These are phyloP conservation scores for Fraxinus velutina DNA, from an alignment of 305 asterid genomes.

Conservation along the genomic window DNA sequence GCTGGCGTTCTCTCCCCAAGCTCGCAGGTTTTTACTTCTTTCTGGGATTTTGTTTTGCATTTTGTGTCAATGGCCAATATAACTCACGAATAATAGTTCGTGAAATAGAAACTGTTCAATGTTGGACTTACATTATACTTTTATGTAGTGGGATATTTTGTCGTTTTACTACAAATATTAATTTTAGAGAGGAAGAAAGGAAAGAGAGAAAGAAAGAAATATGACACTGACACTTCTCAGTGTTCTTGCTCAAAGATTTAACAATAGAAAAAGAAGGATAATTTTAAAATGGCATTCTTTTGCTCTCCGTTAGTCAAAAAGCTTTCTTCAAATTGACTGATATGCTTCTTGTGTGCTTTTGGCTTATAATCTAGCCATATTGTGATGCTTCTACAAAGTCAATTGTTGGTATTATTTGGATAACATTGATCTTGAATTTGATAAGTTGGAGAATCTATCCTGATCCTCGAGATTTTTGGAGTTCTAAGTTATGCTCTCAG, in stretches of 20 bases:
- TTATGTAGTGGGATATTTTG: background rate
- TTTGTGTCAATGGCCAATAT: background rate
- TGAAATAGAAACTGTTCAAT: background rate
- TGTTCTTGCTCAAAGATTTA: background rate
- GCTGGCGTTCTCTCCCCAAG: constrained; percentile 87
- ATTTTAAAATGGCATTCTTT: background rate
- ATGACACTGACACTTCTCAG: background rate
- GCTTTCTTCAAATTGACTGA: background rate
- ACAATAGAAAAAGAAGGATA: background rate
- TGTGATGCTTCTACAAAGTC: background rate
- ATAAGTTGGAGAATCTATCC: background rate
- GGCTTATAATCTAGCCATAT: background rate
- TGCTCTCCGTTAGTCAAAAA: background rate
- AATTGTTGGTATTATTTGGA: background rate
- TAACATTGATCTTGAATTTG: background rate
- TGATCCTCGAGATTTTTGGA: background rate
- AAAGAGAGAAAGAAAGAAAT: background rate
- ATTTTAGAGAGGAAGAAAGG: background rate
- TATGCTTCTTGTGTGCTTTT: background rate
- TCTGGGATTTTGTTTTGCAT: background rate
- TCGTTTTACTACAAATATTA: background rate
- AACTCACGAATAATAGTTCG: background rate
- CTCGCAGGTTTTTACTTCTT: constrained; percentile 54
- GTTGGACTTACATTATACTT: background rate
- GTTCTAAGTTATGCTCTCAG: background rate